Evolutionary conservation across 257 asterid species (phyloP).

Genomic region (Schizonepeta tenuifolia): DNA sequence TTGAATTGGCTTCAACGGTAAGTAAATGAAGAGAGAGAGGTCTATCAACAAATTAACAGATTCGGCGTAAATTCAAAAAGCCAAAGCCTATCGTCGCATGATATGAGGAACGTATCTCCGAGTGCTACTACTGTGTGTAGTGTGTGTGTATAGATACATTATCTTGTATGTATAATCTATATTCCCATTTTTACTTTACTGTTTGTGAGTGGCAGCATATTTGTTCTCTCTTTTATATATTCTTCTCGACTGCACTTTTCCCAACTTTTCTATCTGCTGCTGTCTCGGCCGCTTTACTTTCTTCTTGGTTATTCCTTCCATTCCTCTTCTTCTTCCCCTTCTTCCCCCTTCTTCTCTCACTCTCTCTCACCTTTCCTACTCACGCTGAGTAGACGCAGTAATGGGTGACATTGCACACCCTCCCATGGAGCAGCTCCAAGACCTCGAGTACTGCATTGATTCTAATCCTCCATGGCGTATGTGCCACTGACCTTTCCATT

Average conservation of each 20-base stretch:
- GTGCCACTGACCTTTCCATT: slow-evolving; percentile 20
- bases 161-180: slow-evolving; percentile 6
- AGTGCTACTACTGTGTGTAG: slow-evolving; percentile 29
- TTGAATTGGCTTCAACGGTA: slow-evolving; percentile 22
- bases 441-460: slow-evolving; percentile 97
- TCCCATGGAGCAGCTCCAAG: slow-evolving; percentile 96
- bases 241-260: slow-evolving; percentile 49
- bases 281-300: slow-evolving; percentile 43
- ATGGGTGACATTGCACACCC: slow-evolving; percentile 82
- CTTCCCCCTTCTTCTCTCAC: slow-evolving; percentile 8
- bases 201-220: slow-evolving; percentile 46
- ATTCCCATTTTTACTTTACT: slow-evolving; percentile 31
- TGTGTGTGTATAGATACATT: neutral
- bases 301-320: slow-evolving; percentile 32
- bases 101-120: slow-evolving; percentile 37
- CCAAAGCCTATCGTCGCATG: slow-evolving; percentile 40
- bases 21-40: slow-evolving; percentile 16
- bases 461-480: slow-evolving; percentile 97
- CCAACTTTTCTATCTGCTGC: slow-evolving; percentile 44
- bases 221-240: slow-evolving; percentile 46
- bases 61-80: slow-evolving; percentile 41
- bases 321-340: neutral
- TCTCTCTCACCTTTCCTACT: neutral
- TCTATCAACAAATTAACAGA: slow-evolving; percentile 21
- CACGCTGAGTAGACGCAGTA: slow-evolving; percentile 23